These are phyloP conservation scores for Simmondsia chinensis DNA, from an alignment of 148 eudicot species.

Conservation along the genomic window DNA sequence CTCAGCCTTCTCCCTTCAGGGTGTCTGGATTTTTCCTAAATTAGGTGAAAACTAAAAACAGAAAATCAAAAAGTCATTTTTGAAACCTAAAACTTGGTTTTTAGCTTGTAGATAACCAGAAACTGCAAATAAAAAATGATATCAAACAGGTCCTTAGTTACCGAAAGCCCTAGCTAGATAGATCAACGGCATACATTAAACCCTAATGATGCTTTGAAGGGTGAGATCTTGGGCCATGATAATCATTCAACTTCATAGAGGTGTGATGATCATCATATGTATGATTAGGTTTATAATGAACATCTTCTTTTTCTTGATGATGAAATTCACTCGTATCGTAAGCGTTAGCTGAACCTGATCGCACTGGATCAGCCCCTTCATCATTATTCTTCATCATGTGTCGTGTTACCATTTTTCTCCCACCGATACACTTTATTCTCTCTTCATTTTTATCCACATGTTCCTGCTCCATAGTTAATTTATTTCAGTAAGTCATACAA, in stretches of 20 bases:
- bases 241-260: constrained; percentile 22
- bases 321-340: constrained; percentile 12
- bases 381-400: constrained; percentile 8
- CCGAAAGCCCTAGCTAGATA: too few species aligned
- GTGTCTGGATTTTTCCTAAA: too few species aligned
- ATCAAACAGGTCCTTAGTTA: background rate
- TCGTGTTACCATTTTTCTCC: constrained; percentile 34
- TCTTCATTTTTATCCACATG: constrained; percentile 3
- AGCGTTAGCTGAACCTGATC: constrained; percentile 40
- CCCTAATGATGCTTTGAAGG: constrained; percentile 40
- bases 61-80: too few species aligned
- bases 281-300: constrained; percentile 16
- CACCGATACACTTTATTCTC: constrained; percentile 21
- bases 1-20: too few species aligned
- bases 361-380: constrained; percentile 6
- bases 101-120: too few species aligned
- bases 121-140: too few species aligned
- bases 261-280: constrained; percentile 4
- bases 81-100: too few species aligned
- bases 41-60: too few species aligned
- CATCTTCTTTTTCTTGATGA: constrained; percentile 22
- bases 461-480: constrained; percentile 7
- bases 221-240: constrained; percentile 27
- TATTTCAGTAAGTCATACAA: background rate
- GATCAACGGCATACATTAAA: background rate